Evolutionary conservation across 352 stramenopile species (phyloP).

Genomic region (Lagenidium sp.): DNA sequence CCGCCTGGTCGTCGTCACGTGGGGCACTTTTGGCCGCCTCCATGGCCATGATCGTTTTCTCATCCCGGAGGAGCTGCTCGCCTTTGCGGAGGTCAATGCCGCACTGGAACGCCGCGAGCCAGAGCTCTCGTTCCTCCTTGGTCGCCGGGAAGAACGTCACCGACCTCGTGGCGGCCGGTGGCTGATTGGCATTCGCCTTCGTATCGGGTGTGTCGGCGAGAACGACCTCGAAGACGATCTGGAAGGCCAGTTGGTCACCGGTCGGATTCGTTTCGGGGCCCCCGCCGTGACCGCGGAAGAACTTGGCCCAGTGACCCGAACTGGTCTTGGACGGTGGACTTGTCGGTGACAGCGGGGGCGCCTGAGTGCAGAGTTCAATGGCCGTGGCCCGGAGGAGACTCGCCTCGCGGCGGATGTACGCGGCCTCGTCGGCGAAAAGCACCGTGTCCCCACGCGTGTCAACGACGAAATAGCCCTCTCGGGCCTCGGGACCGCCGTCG

Average conservation of each 20-base stretch:
- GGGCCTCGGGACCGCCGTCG: not conserved
- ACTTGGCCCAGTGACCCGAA: not conserved
- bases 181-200: not conserved
- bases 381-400: conserved; percentile 19
- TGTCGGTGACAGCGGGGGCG: not conserved
- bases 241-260: not conserved
- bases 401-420: conserved; percentile 18
- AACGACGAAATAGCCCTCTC: conserved; percentile 25
- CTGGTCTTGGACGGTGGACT: not conserved
- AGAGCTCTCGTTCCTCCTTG: conserved; percentile 24
- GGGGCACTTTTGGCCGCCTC: conserved; percentile 8
- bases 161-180: too few relatives aligned
- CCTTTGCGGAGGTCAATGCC: conserved; percentile 38
- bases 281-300: not conserved
- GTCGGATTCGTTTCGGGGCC: not conserved
- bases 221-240: not conserved
- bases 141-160: conserved; percentile 28
- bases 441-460: conserved; percentile 17
- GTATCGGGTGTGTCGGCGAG: not conserved
- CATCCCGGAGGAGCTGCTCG: conserved; percentile 38
- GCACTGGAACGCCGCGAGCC: conserved; percentile 23
- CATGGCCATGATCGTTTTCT: conserved; percentile 37
- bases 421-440: conserved; percentile 38
- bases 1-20: too few relatives aligned
- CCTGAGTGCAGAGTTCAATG: conserved; percentile 15